phyloP scores from a whole-genome alignment of 768 basidiomycete genomes.

The Kwoniella sp. region DNA sequence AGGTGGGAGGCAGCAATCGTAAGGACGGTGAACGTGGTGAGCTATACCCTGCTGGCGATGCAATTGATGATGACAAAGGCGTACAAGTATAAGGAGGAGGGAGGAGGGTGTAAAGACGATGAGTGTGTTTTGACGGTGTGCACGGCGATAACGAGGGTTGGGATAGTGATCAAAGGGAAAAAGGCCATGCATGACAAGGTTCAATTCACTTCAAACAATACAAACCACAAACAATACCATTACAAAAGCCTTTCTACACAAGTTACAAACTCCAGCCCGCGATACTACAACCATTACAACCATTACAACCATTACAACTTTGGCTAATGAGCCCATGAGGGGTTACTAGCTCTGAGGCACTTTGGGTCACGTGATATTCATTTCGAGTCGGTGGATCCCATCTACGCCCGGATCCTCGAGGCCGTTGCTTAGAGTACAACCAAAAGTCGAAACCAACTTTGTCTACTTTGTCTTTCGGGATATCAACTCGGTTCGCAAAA shows the following conservation, averaged over 20 bases:
- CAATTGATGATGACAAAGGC: background rate
- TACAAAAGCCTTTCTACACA: no score
- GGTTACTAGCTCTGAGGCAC: no score
- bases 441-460: background rate
- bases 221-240: background rate
- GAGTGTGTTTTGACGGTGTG: no score
- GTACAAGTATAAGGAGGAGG: background rate
- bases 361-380: background rate
- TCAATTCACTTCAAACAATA: background rate
- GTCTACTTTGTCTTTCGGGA: no score
- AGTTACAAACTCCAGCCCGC: no score
- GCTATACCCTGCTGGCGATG: background rate
- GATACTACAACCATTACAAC: no score
- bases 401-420: background rate
- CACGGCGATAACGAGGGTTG: no score
- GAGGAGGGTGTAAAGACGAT: no score
- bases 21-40: background rate
- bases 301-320: no score
- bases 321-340: no score
- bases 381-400: slow-evolving; percentile 3
- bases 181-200: background rate
- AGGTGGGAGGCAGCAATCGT: background rate
- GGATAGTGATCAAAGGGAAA: background rate
- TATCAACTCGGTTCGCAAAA: no score
- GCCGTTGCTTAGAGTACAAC: background rate